These are phyloP conservation scores for Kickxella alabastrina DNA, from an alignment of 192 early-diverging fungal genomes.

Conservation along the genomic window DNA sequence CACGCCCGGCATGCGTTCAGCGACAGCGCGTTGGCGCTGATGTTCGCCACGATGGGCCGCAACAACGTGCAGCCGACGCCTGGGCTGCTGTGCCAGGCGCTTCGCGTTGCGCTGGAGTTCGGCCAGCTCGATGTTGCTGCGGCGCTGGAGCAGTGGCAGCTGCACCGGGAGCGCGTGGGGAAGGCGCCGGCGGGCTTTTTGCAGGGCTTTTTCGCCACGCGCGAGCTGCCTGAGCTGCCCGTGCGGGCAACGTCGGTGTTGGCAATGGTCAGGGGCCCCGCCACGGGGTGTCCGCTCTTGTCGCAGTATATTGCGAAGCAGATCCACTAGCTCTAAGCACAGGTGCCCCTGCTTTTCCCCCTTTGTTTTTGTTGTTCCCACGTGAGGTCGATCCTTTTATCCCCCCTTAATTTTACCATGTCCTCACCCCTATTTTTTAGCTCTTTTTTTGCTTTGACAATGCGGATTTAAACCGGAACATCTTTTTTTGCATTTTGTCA, in stretches of 20 bases:
- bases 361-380: neutral
- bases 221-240: conserved; percentile 29
- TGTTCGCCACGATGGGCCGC: conserved; percentile 39
- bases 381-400: neutral
- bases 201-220: conserved; percentile 25
- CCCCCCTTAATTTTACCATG: neutral
- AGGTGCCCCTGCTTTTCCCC: neutral
- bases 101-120: conserved; percentile 32
- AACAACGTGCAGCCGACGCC: conserved; percentile 29
- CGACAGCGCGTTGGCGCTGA: conserved; percentile 25
- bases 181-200: conserved; percentile 26
- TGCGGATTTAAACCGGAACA: no score
- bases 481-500: no score
- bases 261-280: conserved; percentile 14
- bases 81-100: conserved; percentile 39
- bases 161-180: conserved; percentile 39
- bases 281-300: conserved; percentile 22
- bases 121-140: conserved; percentile 33
- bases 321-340: neutral
- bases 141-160: conserved; percentile 48
- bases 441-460: conserved; percentile 1
- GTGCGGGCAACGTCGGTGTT: conserved; percentile 17
- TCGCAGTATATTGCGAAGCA: conserved; percentile 6
- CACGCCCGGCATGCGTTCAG: conserved; percentile 9
- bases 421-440: neutral